phyloP scores from a whole-genome alignment of 371 early-diverging fungal species.

The Mortierella sp. region DNA sequence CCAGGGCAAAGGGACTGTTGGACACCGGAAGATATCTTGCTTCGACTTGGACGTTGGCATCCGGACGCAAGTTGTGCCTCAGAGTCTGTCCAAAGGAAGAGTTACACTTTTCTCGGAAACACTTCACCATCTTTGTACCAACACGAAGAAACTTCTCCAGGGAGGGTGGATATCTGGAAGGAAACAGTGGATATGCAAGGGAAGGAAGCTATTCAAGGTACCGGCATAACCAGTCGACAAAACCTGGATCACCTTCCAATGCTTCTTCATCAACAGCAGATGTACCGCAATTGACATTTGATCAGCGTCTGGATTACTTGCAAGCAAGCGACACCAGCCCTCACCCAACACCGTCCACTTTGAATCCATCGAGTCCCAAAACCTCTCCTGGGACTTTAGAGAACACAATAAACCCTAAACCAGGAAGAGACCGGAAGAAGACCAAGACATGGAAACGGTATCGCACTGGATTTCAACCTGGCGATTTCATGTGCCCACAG shows the following conservation, averaged over 20 bases:
- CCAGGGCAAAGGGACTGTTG: not conserved
- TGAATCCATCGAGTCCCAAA: too few species aligned
- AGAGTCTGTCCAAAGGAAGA: not conserved
- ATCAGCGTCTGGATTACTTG: too few species aligned
- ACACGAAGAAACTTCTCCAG: not conserved
- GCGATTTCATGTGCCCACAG: constrained; percentile 51
- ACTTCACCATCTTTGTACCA: not conserved
- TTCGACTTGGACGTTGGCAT: not conserved
- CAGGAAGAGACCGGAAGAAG: not conserved
- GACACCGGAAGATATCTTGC: not conserved
- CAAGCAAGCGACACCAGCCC: too few species aligned
- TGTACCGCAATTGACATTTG: too few species aligned
- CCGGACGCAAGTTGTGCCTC: not conserved
- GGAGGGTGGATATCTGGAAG: not conserved
- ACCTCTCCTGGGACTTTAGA: too few species aligned
- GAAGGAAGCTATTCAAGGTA: too few species aligned
- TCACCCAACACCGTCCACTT: too few species aligned
- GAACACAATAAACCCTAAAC: too few species aligned
- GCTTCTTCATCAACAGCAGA: too few species aligned
- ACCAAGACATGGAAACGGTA: constrained; percentile 8
- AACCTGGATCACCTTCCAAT: too few species aligned
- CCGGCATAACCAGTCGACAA: too few species aligned
- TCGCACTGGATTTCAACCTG: constrained; percentile 29
- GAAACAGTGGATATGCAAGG: too few species aligned
- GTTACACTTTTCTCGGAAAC: not conserved